Percentiles rank a stretch among this genome's conserved stretches.
Conservation (phyloP, 805 yeast genomes). For the Kuraishia hungarica region DNA sequence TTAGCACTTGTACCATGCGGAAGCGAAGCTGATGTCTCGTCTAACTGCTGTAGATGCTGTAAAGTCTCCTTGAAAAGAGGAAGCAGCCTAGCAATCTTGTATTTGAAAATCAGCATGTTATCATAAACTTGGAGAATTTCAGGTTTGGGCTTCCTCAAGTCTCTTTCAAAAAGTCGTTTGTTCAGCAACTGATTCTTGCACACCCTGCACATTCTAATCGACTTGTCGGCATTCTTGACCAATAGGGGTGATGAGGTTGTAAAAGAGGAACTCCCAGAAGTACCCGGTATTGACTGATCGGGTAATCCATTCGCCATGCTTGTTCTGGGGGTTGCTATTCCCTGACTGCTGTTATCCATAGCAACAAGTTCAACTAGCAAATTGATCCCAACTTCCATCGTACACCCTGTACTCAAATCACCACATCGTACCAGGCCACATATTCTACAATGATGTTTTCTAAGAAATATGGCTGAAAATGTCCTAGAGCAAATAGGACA, state of each 20-base stretch:
- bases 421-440: constrained; percentile 86
- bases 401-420: constrained; percentile 52
- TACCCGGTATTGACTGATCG: too few relatives aligned
- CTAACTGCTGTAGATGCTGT: neutral
- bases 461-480: constrained; percentile 42
- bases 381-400: constrained; percentile 56
- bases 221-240: constrained; percentile 12
- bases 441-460: constrained; percentile 88
- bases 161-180: constrained; percentile 40
- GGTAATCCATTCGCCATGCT: too few relatives aligned
- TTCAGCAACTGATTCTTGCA: constrained; percentile 61
- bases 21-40: neutral
- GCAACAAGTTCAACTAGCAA: constrained; percentile 30
- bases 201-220: constrained; percentile 54
- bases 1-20: neutral
- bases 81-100: constrained; percentile 11
- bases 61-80: constrained; percentile 10
- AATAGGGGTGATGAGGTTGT: neutral
- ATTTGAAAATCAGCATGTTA: constrained; percentile 14
- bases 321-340: neutral
- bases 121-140: constrained; percentile 29
- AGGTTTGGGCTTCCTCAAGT: constrained; percentile 23
- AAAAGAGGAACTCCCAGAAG: neutral
- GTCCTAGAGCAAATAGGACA: constrained; percentile 58
- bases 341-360: constrained; percentile 1